These are phyloP conservation scores for Phytophthora syringae DNA, from an alignment of 352 stramenopile genomes.

Conservation along the genomic window DNA sequence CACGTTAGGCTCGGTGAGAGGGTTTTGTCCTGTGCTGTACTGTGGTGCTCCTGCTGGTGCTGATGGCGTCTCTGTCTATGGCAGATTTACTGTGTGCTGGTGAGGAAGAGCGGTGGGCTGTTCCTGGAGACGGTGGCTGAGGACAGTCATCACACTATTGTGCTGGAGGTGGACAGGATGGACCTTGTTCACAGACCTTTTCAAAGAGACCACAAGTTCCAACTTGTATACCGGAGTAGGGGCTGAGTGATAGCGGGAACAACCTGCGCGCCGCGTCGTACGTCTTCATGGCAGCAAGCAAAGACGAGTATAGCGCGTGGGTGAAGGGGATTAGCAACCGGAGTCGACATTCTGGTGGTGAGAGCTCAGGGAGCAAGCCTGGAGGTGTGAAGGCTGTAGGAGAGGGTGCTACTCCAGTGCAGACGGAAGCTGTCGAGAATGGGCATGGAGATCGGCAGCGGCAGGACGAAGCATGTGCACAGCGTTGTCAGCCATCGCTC, in stretches of 20 bases:
- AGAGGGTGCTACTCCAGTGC: neutral
- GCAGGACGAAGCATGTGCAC: neutral
- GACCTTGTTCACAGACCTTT: conserved; percentile 43
- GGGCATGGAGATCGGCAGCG: neutral
- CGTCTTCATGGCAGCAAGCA: conserved; percentile 39
- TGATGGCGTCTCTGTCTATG: conserved; percentile 25
- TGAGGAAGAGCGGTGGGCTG: conserved; percentile 40
- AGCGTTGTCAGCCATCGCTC: conserved; percentile 31
- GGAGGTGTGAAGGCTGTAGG: neutral
- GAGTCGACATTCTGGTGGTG: neutral
- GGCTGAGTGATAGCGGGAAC: conserved; percentile 5
- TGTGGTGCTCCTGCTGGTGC: neutral
- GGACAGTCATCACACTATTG: conserved; percentile 41
- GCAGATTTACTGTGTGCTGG: conserved; percentile 57
- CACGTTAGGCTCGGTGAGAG: conserved; percentile 57
- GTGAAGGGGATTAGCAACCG: conserved; percentile 42
- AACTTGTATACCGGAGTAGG: conserved; percentile 26
- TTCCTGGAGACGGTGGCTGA: conserved; percentile 49
- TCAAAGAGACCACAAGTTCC: conserved; percentile 49
- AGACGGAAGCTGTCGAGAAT: neutral
- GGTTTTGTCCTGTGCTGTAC: neutral
- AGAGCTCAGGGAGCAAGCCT: conserved; percentile 2
- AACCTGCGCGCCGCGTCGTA: conserved; percentile 34
- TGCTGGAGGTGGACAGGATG: conserved; percentile 46
- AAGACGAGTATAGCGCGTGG: conserved; percentile 42